Percentiles rank a stretch among this genome's conserved stretches.
Conservation (phyloP, 2,329 filamentous ascomycete species). For the Phaeoacremonium minimum region DNA sequence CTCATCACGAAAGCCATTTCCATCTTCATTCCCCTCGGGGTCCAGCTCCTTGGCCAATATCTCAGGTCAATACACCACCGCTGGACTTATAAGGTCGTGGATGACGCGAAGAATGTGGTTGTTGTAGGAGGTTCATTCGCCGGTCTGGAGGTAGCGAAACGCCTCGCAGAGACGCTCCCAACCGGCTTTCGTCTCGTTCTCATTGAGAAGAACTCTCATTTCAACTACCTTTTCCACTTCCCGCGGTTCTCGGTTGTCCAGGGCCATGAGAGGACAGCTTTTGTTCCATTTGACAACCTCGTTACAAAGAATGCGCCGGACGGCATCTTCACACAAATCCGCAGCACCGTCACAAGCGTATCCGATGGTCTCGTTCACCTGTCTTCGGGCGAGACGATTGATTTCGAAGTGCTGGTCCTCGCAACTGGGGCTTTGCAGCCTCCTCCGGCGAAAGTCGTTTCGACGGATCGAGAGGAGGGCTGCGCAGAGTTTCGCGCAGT, state of each 20-base stretch:
- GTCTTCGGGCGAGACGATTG: conserved; percentile 35
- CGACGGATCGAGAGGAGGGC: conserved; percentile 34
- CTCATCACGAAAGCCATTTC: no score
- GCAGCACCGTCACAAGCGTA: conserved; percentile 29
- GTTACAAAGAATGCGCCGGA: conserved; percentile 27
- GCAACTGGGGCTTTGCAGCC: conserved; percentile 48
- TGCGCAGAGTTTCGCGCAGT: conserved; percentile 35
- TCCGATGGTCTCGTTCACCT: conserved; percentile 31
- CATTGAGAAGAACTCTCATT: conserved; percentile 56
- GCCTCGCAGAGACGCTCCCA: conserved; percentile 42
- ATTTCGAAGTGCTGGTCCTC: conserved; percentile 52
- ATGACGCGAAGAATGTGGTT: conserved; percentile 51
- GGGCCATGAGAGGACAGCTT: conserved; percentile 54
- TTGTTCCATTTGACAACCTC: conserved; percentile 51
- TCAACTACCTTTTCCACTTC: conserved; percentile 57
- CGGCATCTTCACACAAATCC: conserved; percentile 11
- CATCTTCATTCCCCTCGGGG: no score
- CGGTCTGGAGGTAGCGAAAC: conserved; percentile 43
- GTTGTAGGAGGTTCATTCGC: conserved; percentile 56
- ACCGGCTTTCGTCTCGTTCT: conserved; percentile 46
- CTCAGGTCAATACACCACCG: no score
- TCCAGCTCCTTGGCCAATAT: no score
- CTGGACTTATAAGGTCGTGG: no score
- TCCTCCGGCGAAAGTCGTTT: conserved; percentile 42
- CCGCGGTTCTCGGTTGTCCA: conserved; percentile 53